These are phyloP conservation scores for Ramaria sp. DNA, from an alignment of 768 basidiomycete species.

Conservation along the genomic window DNA sequence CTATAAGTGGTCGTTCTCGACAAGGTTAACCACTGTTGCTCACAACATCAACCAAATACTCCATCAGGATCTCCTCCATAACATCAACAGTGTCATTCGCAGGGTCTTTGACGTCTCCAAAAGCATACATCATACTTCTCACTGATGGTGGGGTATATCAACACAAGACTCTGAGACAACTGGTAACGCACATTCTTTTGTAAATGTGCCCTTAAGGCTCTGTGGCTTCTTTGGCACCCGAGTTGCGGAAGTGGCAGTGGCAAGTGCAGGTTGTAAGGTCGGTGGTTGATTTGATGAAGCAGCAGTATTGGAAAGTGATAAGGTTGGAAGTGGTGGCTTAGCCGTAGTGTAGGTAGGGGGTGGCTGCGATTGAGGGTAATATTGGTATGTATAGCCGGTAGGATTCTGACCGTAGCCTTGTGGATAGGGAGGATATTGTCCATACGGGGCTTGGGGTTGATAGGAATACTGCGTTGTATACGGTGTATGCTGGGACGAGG, in stretches of 20 bases:
- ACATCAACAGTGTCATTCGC: slow-evolving; percentile 81
- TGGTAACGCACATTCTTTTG: slow-evolving; percentile 60
- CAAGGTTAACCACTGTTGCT: slow-evolving; percentile 17
- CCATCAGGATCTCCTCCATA: slow-evolving; percentile 88
- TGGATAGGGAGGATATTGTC: slow-evolving; percentile 1
- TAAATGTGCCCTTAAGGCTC: slow-evolving; percentile 63
- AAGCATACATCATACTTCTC: slow-evolving; percentile 83
- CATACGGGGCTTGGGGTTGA: slow-evolving; percentile 1
- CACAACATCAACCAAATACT: slow-evolving; percentile 85
- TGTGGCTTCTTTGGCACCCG: slow-evolving; percentile 52
- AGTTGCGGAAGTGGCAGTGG: slow-evolving; percentile 25
- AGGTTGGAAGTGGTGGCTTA: neutral
- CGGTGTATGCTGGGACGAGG: neutral
- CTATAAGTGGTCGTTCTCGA: neutral
- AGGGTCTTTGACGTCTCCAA: slow-evolving; percentile 85
- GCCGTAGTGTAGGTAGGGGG: slow-evolving; percentile 25
- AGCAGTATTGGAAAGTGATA: slow-evolving; percentile 10
- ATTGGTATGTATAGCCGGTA: slow-evolving; percentile 24
- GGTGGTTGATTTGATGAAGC: slow-evolving; percentile 11
- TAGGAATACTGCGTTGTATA: slow-evolving; percentile 6
- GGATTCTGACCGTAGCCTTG: slow-evolving; percentile 29
- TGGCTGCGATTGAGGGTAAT: slow-evolving; percentile 19
- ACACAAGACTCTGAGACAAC: neutral
- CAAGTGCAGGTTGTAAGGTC: slow-evolving; percentile 11
- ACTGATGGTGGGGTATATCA: slow-evolving; percentile 31